A percentile compares a stretch with the other conserved stretches of the same genome.
Conservation (phyloP, 495 filamentous ascomycete genomes). For the Talaromyces thailandensis region DNA sequence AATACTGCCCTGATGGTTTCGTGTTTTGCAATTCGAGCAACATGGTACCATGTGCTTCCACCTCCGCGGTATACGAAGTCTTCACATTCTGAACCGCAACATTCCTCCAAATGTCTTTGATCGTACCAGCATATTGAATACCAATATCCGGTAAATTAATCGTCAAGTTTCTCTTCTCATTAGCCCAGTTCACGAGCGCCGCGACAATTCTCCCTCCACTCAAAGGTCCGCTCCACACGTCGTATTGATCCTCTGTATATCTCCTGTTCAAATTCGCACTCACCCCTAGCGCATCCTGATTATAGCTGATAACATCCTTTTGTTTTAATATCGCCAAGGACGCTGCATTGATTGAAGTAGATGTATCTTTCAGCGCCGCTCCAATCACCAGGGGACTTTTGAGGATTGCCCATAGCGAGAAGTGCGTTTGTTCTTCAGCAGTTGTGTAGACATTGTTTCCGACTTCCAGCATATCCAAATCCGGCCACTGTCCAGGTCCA, state of each 20-base stretch:
- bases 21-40: constrained; percentile 32
- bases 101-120: constrained; percentile 36
- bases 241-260: constrained; percentile 34
- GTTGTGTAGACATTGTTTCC: constrained; percentile 28
- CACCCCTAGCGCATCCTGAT: constrained; percentile 42
- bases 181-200: constrained; percentile 37
- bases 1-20: constrained; percentile 16
- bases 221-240: constrained; percentile 41
- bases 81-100: constrained; percentile 19
- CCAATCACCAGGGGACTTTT: constrained; percentile 49
- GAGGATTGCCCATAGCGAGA: constrained; percentile 47
- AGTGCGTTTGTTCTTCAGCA: constrained; percentile 41
- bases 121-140: constrained; percentile 24
- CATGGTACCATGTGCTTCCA: constrained; percentile 34
- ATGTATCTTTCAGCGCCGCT: constrained; percentile 28
- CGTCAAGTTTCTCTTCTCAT: constrained; percentile 25
- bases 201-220: constrained; percentile 28
- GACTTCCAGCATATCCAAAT: constrained; percentile 48
- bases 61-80: constrained; percentile 25
- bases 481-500: constrained; percentile 38
- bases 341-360: constrained; percentile 17
- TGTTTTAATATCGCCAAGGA: constrained; percentile 36
- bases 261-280: constrained; percentile 27
- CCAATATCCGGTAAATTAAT: constrained; percentile 31
- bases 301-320: constrained; percentile 41